Conservation (phyloP, 2,329 filamentous ascomycete genomes). For the Phialocephala subalpina region DNA sequence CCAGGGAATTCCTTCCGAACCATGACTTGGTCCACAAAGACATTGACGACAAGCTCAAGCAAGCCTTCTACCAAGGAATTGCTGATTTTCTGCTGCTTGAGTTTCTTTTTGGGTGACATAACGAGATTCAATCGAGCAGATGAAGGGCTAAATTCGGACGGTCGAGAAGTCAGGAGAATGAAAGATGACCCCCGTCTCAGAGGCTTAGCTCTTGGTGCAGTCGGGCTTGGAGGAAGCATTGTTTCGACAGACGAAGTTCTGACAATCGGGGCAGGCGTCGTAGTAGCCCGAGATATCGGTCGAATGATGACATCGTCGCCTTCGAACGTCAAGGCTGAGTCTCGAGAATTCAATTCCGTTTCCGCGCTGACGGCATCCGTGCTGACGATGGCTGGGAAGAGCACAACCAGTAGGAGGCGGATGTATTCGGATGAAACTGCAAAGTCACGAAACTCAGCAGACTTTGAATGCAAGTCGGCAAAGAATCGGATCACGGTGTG, state of each 20-base stretch:
- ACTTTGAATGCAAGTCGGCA: constrained; percentile 79
- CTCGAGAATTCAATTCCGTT: constrained; percentile 84
- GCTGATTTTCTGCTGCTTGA: constrained; percentile 60
- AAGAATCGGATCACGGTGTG: constrained; percentile 83
- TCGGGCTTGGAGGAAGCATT: constrained; percentile 53
- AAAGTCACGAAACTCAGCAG: constrained; percentile 82
- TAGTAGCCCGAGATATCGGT: constrained; percentile 57
- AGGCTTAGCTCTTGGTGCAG: constrained; percentile 61
- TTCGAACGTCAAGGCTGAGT: constrained; percentile 83
- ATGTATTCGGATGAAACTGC: constrained; percentile 81
- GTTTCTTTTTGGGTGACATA: constrained; percentile 65
- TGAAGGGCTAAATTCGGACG: constrained; percentile 63
- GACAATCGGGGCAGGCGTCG: constrained; percentile 72
- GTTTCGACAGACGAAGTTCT: constrained; percentile 71
- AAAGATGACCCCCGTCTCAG: constrained; percentile 89
- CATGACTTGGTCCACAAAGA: constrained; percentile 88
- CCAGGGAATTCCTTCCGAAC: constrained; percentile 90
- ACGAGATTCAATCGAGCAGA: constrained; percentile 69
- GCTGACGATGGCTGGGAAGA: constrained; percentile 90
- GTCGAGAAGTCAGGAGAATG: constrained; percentile 81
- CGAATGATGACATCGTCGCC: constrained; percentile 86
- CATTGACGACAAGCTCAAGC: constrained; percentile 77
- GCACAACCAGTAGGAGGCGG: constrained; percentile 76
- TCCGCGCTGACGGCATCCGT: constrained; percentile 84
- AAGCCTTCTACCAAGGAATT: constrained; percentile 79